Conservation (phyloP, 2,329 filamentous ascomycete species). For the Ilyonectria destructans region DNA sequence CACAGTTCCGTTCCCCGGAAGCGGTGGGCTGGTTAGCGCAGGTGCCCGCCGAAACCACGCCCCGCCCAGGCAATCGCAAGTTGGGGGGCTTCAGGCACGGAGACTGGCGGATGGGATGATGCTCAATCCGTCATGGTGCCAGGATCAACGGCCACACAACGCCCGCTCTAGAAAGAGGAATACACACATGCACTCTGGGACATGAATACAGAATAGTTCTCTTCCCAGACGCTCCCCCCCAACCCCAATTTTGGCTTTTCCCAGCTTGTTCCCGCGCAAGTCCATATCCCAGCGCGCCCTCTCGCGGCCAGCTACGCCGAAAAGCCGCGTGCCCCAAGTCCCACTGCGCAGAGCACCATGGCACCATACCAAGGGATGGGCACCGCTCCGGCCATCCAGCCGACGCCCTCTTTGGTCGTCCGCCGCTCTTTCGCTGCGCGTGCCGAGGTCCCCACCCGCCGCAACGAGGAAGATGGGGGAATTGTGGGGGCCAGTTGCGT, state of each 20-base stretch:
- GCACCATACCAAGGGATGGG: constrained; percentile 20
- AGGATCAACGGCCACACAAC: neutral
- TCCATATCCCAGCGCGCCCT: neutral
- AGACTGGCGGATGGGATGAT: neutral
- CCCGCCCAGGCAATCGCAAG: too few relatives aligned
- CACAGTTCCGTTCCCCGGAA: constrained; percentile 45
- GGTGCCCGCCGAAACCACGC: neutral
- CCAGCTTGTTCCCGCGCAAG: too few relatives aligned
- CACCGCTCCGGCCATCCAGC: constrained; percentile 42
- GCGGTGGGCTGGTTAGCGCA: constrained; percentile 24
- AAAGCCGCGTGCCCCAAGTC: constrained; percentile 32
- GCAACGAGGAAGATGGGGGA: constrained; percentile 28
- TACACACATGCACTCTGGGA: fast-evolving
- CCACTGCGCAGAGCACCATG: constrained; percentile 14
- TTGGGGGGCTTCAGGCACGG: constrained; percentile 5
- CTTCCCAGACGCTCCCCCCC: constrained; percentile 3
- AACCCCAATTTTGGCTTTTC: neutral
- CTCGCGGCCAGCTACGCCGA: constrained; percentile 50
- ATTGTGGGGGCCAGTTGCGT: constrained; percentile 35
- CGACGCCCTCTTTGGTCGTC: constrained; percentile 30
- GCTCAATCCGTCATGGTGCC: neutral
- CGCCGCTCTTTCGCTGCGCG: constrained; percentile 30
- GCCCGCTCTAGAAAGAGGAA: neutral
- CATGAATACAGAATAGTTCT: neutral
- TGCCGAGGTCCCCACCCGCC: constrained; percentile 49